Conservation (phyloP, 371 early-diverging fungal genomes). For the Amoeboaphelidium occidentale region DNA sequence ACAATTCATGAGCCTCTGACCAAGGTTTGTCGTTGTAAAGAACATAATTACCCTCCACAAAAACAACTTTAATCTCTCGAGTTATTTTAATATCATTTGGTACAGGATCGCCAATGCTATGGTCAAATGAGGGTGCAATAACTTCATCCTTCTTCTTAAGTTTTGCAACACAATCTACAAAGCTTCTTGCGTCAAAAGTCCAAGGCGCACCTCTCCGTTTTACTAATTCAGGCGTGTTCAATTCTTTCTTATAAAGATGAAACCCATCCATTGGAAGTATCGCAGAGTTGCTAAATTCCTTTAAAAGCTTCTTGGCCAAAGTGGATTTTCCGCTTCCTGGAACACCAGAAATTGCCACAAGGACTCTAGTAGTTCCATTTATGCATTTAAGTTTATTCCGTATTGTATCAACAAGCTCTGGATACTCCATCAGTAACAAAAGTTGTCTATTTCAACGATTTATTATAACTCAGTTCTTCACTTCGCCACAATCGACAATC, state of each 20-base stretch:
- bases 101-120: slow-evolving; percentile 3
- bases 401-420: too few species aligned
- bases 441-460: too few species aligned
- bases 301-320: slow-evolving; percentile 7
- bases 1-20: slow-evolving; percentile 12
- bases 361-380: too few species aligned
- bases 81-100: slow-evolving; percentile 6
- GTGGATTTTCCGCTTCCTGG: slow-evolving; percentile 22
- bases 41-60: slow-evolving; percentile 21
- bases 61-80: slow-evolving; percentile 12
- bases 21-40: slow-evolving; percentile 12
- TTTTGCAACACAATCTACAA: slow-evolving; percentile 2
- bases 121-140: slow-evolving; percentile 14
- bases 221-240: slow-evolving; percentile 10
- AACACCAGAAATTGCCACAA: slow-evolving; percentile 17
- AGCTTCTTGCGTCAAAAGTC: slow-evolving; percentile 15
- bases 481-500: slow-evolving; percentile 5
- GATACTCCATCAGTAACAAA: too few species aligned
- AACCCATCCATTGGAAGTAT: slow-evolving; percentile 23
- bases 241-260: slow-evolving; percentile 6
- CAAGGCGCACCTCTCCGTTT: slow-evolving; percentile 19
- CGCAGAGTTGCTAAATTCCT: slow-evolving; percentile 1
- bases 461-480: slow-evolving; percentile 26
- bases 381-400: too few species aligned
- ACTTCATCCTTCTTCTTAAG: background rate